phyloP scores from a whole-genome alignment of 2,329 filamentous ascomycete species.

The Onygena corvina region DNA sequence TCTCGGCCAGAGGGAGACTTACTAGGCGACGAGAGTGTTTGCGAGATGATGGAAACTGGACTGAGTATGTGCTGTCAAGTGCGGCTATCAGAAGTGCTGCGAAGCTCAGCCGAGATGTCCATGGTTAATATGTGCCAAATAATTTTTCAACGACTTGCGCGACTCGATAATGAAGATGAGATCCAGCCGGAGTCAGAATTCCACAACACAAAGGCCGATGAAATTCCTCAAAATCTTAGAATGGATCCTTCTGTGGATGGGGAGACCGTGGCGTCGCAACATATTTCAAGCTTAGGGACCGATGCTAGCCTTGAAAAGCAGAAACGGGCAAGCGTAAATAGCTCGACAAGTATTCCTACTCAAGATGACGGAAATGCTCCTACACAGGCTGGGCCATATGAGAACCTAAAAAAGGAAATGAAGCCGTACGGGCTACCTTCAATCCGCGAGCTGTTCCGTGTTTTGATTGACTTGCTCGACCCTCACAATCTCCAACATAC shows the following conservation, averaged over 20 bases:
- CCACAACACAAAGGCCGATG: neutral
- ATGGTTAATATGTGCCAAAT: slow-evolving; percentile 99
- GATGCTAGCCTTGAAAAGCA: slow-evolving; percentile 24
- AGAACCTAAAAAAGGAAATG: slow-evolving; percentile 45
- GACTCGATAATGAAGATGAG: slow-evolving; percentile 59
- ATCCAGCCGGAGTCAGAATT: slow-evolving; percentile 52
- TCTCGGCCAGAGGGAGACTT: slow-evolving; percentile 84
- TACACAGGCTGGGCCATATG: slow-evolving; percentile 28
- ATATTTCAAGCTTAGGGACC: slow-evolving; percentile 31
- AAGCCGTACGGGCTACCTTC: slow-evolving; percentile 89
- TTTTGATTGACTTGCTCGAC: slow-evolving; percentile 84
- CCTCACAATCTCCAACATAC: slow-evolving; percentile 87
- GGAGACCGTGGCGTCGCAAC: slow-evolving; percentile 45
- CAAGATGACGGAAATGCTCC: neutral
- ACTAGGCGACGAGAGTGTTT: slow-evolving; percentile 94
- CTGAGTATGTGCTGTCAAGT: slow-evolving; percentile 94
- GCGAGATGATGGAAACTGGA: slow-evolving; percentile 98
- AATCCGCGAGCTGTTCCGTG: slow-evolving; percentile 85
- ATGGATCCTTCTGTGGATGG: slow-evolving; percentile 70
- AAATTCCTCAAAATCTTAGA: slow-evolving; percentile 46
- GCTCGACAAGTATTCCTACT: neutral
- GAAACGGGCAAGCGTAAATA: slow-evolving; percentile 19
- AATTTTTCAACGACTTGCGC: slow-evolving; percentile 86
- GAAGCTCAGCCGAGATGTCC: slow-evolving; percentile 83
- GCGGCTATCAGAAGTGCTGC: slow-evolving; percentile 76